Evolutionary conservation across 1,284 basidiomycete species (phyloP).

Genomic region (Ceraceosorus guamensis): DNA sequence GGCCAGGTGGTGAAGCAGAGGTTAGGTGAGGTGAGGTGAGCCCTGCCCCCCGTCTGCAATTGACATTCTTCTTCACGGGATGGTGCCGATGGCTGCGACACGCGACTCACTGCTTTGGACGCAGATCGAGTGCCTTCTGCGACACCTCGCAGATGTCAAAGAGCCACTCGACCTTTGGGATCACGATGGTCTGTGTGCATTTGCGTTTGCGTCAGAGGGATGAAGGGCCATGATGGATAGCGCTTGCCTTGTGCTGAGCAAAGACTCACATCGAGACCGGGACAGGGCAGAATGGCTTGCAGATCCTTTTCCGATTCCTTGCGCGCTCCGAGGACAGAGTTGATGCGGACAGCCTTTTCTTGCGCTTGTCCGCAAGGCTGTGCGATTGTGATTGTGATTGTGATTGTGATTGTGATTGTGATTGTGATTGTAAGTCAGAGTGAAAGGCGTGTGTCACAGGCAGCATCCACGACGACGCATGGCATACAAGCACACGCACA

Average conservation of each 20-base stretch:
- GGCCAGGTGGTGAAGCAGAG: no score
- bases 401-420: no score
- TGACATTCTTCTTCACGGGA: no score
- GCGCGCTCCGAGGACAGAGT: constrained; percentile 29
- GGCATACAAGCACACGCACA: constrained; percentile 34
- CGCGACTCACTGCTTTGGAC: no score
- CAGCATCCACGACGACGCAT: constrained; percentile 31
- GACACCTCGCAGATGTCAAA: constrained; percentile 29
- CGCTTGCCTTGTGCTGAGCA: not conserved
- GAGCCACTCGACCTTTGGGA: constrained; percentile 42
- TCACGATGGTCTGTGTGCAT: constrained; percentile 25
- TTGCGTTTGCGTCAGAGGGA: not conserved
- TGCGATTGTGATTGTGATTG: not conserved
- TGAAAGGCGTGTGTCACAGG: constrained; percentile 2
- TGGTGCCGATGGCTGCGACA: no score
- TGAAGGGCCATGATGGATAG: not conserved
- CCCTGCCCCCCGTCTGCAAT: no score
- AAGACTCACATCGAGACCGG: constrained; percentile 14
- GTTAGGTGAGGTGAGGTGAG: no score
- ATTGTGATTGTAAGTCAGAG: no score
- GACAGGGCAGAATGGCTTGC: constrained; percentile 33
- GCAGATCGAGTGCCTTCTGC: constrained; percentile 23
- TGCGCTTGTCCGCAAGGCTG: constrained; percentile 17
- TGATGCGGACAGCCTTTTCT: constrained; percentile 44
- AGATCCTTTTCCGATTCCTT: constrained; percentile 32